phyloP scores from a whole-genome alignment of 2,329 filamentous ascomycete species.

The Exophiala viscosa region DNA sequence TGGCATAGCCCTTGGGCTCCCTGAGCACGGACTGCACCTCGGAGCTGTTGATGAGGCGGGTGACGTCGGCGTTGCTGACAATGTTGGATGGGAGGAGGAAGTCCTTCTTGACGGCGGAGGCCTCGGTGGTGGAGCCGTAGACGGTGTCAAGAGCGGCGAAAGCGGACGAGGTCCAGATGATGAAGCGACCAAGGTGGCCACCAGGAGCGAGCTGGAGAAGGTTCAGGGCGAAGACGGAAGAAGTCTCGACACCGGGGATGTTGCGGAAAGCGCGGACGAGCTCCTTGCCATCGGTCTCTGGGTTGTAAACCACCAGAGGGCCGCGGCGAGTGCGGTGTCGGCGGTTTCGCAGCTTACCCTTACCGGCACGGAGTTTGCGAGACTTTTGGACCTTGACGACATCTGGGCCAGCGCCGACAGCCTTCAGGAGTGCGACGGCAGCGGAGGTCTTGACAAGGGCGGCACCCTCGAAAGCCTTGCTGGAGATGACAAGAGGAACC shows the following conservation, averaged over 20 bases:
- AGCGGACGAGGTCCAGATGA: constrained; percentile 93
- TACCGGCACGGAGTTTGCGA: constrained; percentile 95
- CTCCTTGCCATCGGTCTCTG: constrained; percentile 90
- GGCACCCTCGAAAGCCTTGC: constrained; percentile 75
- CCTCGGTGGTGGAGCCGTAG: constrained; percentile 88
- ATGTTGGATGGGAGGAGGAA: constrained; percentile 93
- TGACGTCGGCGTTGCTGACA: constrained; percentile 90
- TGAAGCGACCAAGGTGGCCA: constrained; percentile 97
- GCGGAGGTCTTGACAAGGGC: constrained; percentile 83
- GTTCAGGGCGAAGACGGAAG: constrained; percentile 88
- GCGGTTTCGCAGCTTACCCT: constrained; percentile 97
- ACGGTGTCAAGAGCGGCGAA: constrained; percentile 96
- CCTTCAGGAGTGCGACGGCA: constrained; percentile 81
- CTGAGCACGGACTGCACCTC: constrained; percentile 96
- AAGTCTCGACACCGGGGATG: constrained; percentile 97
- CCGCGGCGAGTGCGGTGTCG: constrained; percentile 97
- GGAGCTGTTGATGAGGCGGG: constrained; percentile 97
- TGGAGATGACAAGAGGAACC: constrained; percentile 95
- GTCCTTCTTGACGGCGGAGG: constrained; percentile 96
- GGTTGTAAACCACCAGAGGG: constrained; percentile 96
- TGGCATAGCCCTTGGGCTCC: constrained; percentile 81
- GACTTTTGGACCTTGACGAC: constrained; percentile 94
- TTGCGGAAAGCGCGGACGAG: constrained; percentile 96
- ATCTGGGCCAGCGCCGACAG: constrained; percentile 84
- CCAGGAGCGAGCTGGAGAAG: constrained; percentile 98